Evolutionary conservation across 495 filamentous ascomycete genomes (phyloP).

Genomic region (Talaromyces stipitatus): DNA sequence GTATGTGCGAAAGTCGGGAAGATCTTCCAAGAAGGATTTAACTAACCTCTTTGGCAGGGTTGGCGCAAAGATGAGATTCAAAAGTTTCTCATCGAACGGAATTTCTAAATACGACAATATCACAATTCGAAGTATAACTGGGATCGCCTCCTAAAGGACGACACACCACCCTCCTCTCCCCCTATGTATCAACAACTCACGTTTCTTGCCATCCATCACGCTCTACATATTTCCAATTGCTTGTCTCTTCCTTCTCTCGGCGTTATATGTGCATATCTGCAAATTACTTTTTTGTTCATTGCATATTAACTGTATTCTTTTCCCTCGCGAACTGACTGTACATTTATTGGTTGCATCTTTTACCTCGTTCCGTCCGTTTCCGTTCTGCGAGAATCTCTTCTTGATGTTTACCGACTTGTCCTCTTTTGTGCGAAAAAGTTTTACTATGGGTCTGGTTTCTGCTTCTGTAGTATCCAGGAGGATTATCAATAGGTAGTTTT

Average conservation of each 20-base stretch:
- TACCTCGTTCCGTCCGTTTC: not conserved
- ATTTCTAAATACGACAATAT: not conserved
- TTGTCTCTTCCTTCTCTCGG: slow-evolving; percentile 4
- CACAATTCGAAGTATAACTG: not conserved
- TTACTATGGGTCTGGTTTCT: not conserved
- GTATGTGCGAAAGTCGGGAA: slow-evolving; percentile 27
- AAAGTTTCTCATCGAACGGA: slow-evolving; percentile 34
- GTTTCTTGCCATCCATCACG: slow-evolving; percentile 6
- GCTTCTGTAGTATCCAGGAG: not conserved
- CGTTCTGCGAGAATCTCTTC: not conserved
- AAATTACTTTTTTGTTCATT: not conserved
- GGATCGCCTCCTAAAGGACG: not conserved
- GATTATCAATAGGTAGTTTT: not conserved
- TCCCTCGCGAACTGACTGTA: not conserved
- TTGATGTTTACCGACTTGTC: slow-evolving; percentile 1
- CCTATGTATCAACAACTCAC: slow-evolving; percentile 7
- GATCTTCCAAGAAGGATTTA: not conserved
- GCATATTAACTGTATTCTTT: not conserved
- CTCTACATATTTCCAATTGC: slow-evolving; percentile 10
- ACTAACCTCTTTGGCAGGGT: slow-evolving; percentile 22
- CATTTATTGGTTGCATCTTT: slow-evolving; percentile 7
- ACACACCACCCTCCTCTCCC: slow-evolving; percentile 4
- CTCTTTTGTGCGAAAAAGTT: not conserved
- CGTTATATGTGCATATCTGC: slow-evolving; percentile 4
- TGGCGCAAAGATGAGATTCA: slow-evolving; percentile 45